phyloP scores from a whole-genome alignment of 2,329 filamentous ascomycete species.

The Parafenestella ontariensis region DNA sequence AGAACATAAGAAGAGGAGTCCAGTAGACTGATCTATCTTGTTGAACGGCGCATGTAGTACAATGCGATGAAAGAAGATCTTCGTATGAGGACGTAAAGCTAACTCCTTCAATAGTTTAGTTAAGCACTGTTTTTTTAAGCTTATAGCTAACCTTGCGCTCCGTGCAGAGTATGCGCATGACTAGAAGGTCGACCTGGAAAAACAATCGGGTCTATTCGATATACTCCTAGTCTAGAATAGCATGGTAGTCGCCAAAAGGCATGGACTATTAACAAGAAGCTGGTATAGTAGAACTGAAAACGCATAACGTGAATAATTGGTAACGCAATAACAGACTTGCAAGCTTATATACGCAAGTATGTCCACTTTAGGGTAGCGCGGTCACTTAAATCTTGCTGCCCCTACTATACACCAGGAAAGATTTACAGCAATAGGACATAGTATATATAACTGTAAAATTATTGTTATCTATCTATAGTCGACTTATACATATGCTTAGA shows the following conservation, averaged over 20 bases:
- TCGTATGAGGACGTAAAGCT: neutral
- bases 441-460: no score
- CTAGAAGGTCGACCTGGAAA: constrained; percentile 64
- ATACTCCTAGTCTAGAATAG: constrained; percentile 71
- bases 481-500: no score
- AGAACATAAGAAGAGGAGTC: constrained; percentile 78
- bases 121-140: neutral
- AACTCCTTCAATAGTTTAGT: constrained; percentile 14
- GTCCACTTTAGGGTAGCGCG: no score
- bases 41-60: constrained; percentile 80
- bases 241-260: constrained; percentile 95
- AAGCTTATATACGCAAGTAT: no score
- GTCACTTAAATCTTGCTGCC: no score
- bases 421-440: no score
- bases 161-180: constrained; percentile 72
- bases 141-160: constrained; percentile 67
- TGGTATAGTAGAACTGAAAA: no score
- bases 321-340: no score
- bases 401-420: no score
- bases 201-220: constrained; percentile 79
- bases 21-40: constrained; percentile 91
- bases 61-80: constrained; percentile 66
- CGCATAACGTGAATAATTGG: no score
- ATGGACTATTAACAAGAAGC: neutral
- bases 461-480: no score